These are phyloP conservation scores for Leucocoprinus birnbaumii DNA, from an alignment of 768 basidiomycete genomes.

Conservation along the genomic window DNA sequence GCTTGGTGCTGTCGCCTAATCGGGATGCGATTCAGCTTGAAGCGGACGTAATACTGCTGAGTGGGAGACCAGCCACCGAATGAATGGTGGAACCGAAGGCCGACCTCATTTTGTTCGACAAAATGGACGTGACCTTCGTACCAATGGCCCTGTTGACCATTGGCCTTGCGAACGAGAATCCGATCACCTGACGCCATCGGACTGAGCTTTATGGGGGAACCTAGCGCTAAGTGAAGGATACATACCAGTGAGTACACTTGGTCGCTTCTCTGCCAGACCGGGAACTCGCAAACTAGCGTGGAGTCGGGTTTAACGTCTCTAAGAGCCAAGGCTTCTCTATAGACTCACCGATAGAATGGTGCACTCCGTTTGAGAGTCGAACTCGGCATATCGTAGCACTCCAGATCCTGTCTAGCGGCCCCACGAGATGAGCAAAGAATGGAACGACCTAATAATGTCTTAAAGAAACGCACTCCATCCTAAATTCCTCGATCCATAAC, in stretches of 20 bases:
- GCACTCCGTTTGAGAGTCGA: constrained; percentile 23
- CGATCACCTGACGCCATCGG: constrained; percentile 38
- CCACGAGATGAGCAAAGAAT: not conserved
- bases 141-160: constrained; percentile 41
- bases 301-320: too few relatives aligned
- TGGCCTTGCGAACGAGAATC: constrained; percentile 47
- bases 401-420: constrained; percentile 35
- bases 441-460: too few relatives aligned
- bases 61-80: constrained; percentile 36
- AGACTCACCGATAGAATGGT: not conserved
- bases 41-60: constrained; percentile 46
- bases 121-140: constrained; percentile 58
- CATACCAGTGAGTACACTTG: constrained; percentile 52
- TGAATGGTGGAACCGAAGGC: constrained; percentile 41
- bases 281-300: constrained; percentile 31
- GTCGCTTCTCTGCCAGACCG: constrained; percentile 56
- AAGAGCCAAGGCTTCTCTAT: not conserved
- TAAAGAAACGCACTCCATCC: constrained; percentile 32
- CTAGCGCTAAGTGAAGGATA: not conserved
- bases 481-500: constrained; percentile 53
- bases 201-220: not conserved
- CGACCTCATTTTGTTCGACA: constrained; percentile 47
- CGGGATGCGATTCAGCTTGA: constrained; percentile 55
- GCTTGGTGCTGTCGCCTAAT: constrained; percentile 62
- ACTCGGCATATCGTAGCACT: constrained; percentile 31